Evolutionary conservation across 2,329 filamentous ascomycete species (phyloP), one percentile per base, ranked within the genome.

Genomic region (Thelonectria olida): DNA sequence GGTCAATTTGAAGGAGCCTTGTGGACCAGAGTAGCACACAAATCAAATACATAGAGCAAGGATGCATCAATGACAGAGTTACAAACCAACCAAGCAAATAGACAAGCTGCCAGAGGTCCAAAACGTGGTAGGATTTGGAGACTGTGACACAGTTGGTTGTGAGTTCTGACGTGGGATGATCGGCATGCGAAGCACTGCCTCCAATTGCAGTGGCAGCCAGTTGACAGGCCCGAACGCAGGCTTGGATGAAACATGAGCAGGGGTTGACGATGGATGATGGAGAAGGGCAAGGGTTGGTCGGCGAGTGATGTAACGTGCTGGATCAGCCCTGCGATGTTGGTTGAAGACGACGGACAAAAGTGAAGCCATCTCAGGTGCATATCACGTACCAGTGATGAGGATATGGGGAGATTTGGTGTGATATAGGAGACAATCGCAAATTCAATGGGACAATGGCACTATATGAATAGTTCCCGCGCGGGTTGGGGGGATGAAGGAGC

Each of bases 281-380:
- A 45, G 53, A 17, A 31, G 44, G 44, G 41, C 31, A 34, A 34
- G 31, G 8, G 7, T 34, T 34, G 31, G 44, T 19, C 31, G 22
- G 9, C 34, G 34, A 39, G 15, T 51, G 25, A 38, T 55, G 58
- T 41, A 52, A 55, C 58, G 22, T 50, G 38, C 28, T 48, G 53
- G 47, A 45, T 58, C 54, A 62, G 59, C 59, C 59, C 50, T 61
- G 58, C 34, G 53, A 41, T 39, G 23, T 39, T 42, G 47, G 36
- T 53, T 44, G 36, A 19, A 27, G 38, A 28, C 27, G 19, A 15
- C 17, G 23, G 39, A 44, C 25, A 19, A 23, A 19, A 9, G 22
- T 36, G 52, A 47, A 41, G 41, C 38, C 38, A 39, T 31, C 13
- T 12, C 3, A 12, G 28, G 28, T 12, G 28, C 9, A 8, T 12